These are phyloP conservation scores for Allium cepa DNA, from an alignment of 106 monocot genomes.

Conservation along the genomic window DNA sequence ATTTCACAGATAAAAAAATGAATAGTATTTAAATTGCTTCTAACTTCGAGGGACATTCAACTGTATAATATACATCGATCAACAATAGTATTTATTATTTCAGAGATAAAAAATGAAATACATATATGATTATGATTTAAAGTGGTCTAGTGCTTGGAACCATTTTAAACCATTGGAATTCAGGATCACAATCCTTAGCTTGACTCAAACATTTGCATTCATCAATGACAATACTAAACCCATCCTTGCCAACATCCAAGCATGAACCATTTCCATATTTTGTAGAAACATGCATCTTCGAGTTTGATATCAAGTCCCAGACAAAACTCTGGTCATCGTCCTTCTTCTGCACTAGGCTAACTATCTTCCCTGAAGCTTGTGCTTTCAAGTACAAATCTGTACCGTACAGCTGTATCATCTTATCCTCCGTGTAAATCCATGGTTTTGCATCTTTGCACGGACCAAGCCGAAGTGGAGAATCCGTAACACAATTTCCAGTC, in stretches of 20 bases:
- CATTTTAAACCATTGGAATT: conserved; percentile 17
- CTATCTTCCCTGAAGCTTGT: background rate
- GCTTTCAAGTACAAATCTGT: conserved; percentile 2
- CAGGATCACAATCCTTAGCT: conserved; percentile 13
- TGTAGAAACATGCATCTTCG: conserved; percentile 8
- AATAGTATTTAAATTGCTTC: no score
- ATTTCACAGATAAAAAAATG: no score
- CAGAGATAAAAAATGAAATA: no score
- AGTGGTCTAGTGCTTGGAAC: conserved; percentile 4
- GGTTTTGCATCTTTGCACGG: conserved; percentile 36
- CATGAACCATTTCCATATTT: conserved; percentile 1
- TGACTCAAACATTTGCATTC: conserved; percentile 1
- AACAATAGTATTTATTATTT: no score
- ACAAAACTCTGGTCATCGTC: background rate
- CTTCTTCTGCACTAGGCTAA: background rate
- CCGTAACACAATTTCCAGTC: conserved; percentile 49
- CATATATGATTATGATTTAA: background rate
- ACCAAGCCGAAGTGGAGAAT: conserved; percentile 26
- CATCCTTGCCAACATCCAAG: conserved; percentile 8
- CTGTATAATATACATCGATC: no score
- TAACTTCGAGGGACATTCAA: no score
- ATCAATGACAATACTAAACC: conserved; percentile 4
- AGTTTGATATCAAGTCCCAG: conserved; percentile 16
- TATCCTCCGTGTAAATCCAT: conserved; percentile 43
- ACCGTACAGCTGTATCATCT: background rate